Conservation (phyloP, 805 yeast species). For the Metschnikowia amazonensis region DNA sequence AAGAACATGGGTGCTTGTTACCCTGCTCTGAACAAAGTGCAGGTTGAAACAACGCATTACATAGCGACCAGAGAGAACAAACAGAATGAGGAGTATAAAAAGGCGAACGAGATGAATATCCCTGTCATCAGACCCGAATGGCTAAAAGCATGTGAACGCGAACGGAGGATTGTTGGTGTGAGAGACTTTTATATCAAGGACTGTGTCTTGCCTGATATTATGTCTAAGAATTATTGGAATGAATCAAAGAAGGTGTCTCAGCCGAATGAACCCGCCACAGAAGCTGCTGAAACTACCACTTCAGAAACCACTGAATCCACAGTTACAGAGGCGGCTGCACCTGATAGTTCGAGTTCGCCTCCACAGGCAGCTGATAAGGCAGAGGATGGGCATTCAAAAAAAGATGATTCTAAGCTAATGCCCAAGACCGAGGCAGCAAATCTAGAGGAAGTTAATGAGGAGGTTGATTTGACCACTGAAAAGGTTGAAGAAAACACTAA, state of each 20-base stretch:
- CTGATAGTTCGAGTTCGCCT: not conserved
- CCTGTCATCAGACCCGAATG: slow-evolving; percentile 96
- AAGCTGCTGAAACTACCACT: not conserved
- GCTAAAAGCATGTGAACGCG: slow-evolving; percentile 89
- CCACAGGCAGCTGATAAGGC: not conserved
- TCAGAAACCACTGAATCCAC: not conserved
- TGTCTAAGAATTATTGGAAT: slow-evolving; percentile 41
- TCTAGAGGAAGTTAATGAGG: not conserved
- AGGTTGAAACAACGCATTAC: slow-evolving; percentile 92
- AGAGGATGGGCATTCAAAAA: too few species aligned
- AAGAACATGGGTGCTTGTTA: slow-evolving; percentile 70
- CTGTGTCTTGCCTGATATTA: slow-evolving; percentile 42
- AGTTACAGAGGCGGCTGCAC: not conserved
- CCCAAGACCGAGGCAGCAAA: too few species aligned
- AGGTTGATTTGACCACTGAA: not conserved
- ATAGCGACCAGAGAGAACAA: slow-evolving; percentile 59
- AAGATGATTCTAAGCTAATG: too few species aligned
- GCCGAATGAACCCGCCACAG: not conserved
- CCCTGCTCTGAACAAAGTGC: slow-evolving; percentile 67
- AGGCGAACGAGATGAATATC: slow-evolving; percentile 80
- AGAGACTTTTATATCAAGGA: slow-evolving; percentile 73
- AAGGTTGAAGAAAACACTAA: not conserved
- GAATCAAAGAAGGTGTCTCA: not conserved
- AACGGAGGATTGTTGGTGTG: slow-evolving; percentile 88
- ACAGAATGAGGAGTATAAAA: slow-evolving; percentile 67